A percentile compares a stretch with the other conserved stretches of the same genome.
Conservation (phyloP, 441 rosid genomes). For the Syzygium malaccense region DNA sequence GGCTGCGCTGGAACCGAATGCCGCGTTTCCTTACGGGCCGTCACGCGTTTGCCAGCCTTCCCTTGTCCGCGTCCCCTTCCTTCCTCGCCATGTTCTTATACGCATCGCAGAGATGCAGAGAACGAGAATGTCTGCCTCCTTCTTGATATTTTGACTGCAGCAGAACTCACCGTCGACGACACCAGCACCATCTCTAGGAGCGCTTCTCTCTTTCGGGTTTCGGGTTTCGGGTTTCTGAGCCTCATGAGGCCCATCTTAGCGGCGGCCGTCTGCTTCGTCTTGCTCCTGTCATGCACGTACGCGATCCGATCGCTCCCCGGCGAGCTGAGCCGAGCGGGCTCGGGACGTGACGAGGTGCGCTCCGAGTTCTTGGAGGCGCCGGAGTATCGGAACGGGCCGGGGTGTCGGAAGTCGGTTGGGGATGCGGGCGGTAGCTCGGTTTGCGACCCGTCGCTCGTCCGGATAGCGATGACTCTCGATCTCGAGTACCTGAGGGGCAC, state of each 20-base stretch:
- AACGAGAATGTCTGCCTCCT: neutral
- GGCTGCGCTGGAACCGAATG: neutral
- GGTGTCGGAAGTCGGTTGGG: constrained; percentile 15
- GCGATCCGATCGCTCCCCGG: neutral
- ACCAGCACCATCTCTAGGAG: no score
- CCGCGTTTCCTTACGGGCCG: neutral
- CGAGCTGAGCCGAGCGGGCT: neutral
- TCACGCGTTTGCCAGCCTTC: neutral
- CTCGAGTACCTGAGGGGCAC: constrained; percentile 62
- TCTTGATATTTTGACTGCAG: neutral
- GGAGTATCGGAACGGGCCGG: constrained; percentile 35
- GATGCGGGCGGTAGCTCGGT: neutral
- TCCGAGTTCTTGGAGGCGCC: constrained; percentile 48
- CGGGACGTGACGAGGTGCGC: neutral
- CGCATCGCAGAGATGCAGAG: neutral
- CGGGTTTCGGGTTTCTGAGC: neutral
- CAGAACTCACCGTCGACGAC: neutral
- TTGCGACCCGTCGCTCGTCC: constrained; percentile 42
- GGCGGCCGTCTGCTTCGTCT: neutral
- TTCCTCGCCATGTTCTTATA: neutral
- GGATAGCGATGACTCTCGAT: constrained; percentile 69
- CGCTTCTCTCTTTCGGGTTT: neutral
- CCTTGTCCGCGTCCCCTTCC: neutral
- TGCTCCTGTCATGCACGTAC: neutral
- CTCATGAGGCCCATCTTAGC: neutral